Percentiles rank a stretch among this genome's conserved stretches.
Conservation (phyloP, 805 yeast species). For the Blastobotrys robertii region DNA sequence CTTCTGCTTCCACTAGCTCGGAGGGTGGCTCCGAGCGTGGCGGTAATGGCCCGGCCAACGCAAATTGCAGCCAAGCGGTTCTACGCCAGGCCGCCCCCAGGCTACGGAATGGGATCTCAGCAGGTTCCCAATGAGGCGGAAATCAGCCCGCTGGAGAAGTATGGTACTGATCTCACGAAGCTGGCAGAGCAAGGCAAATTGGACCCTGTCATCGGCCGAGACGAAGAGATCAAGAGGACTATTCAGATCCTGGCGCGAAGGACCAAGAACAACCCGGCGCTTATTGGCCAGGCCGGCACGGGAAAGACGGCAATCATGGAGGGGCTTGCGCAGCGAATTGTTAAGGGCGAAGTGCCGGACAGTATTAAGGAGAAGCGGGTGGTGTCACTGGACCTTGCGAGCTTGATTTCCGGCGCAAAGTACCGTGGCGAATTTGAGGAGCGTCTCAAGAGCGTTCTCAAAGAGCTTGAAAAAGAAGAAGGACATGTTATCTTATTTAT, state of each 20-base stretch:
- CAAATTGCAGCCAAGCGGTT: too few species aligned
- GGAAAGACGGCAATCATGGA: slow-evolving; percentile 97
- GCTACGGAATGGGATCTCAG: slow-evolving; percentile 1
- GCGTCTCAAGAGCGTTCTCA: slow-evolving; percentile 67
- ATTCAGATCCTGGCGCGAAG: slow-evolving; percentile 86
- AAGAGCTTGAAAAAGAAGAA: slow-evolving; percentile 70
- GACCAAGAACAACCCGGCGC: slow-evolving; percentile 90
- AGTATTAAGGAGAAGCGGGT: slow-evolving; percentile 80
- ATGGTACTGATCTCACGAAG: slow-evolving; percentile 77
- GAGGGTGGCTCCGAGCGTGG: too few species aligned
- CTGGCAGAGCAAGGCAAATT: slow-evolving; percentile 82
- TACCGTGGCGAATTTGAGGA: slow-evolving; percentile 95
- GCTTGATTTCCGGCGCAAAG: slow-evolving; percentile 89
- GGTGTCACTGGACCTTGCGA: slow-evolving; percentile 77
- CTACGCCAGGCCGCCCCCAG: too few species aligned
- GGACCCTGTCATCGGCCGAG: slow-evolving; percentile 96
- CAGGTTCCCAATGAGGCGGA: slow-evolving; percentile 9
- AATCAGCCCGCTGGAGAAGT: slow-evolving; percentile 70
- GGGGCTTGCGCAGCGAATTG: slow-evolving; percentile 89
- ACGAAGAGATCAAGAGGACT: slow-evolving; percentile 88
- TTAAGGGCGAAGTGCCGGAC: slow-evolving; percentile 90
- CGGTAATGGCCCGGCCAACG: too few species aligned
- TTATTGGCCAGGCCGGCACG: slow-evolving; percentile 95
- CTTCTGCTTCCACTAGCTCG: too few species aligned
- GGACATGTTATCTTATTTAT: slow-evolving; percentile 75